Conservation (phyloP, 78 protist genomes). For the Polysphondylium violaceum region DNA sequence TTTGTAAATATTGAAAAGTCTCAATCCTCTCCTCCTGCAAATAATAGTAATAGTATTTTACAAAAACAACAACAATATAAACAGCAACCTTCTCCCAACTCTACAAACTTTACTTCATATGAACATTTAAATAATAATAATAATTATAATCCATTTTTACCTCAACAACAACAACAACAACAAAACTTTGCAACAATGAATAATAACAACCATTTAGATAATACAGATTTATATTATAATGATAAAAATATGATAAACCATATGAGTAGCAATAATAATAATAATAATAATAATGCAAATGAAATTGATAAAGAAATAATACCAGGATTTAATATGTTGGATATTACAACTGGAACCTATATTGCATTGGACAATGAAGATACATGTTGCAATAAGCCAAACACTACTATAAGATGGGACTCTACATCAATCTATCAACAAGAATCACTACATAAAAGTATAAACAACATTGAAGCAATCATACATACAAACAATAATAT, state of each 20-base stretch:
- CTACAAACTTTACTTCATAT: too few relatives aligned
- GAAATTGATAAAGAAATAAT: conserved; percentile 5
- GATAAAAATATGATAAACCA: too few relatives aligned
- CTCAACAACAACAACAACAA: neutral
- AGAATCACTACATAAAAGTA: conserved; percentile 21
- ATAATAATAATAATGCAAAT: neutral
- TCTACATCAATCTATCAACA: neutral
- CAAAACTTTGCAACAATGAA: neutral
- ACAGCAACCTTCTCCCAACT: too few relatives aligned
- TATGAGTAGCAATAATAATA: too few relatives aligned
- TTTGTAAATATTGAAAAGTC: neutral
- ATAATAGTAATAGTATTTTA: too few relatives aligned
- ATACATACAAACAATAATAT: neutral
- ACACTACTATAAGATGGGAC: conserved; percentile 44
- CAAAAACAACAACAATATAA: too few relatives aligned
- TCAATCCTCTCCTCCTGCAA: too few relatives aligned
- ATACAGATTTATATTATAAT: too few relatives aligned
- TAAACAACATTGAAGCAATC: neutral
- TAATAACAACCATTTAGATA: too few relatives aligned
- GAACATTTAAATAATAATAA: neutral
- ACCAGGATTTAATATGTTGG: conserved; percentile 33
- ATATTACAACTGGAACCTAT: conserved; percentile 38
- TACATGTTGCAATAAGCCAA: neutral
- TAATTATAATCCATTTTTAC: neutral
- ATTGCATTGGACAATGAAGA: conserved; percentile 3